Conservation (phyloP, 345 rosid genomes). For the Excoecaria agallocha region DNA sequence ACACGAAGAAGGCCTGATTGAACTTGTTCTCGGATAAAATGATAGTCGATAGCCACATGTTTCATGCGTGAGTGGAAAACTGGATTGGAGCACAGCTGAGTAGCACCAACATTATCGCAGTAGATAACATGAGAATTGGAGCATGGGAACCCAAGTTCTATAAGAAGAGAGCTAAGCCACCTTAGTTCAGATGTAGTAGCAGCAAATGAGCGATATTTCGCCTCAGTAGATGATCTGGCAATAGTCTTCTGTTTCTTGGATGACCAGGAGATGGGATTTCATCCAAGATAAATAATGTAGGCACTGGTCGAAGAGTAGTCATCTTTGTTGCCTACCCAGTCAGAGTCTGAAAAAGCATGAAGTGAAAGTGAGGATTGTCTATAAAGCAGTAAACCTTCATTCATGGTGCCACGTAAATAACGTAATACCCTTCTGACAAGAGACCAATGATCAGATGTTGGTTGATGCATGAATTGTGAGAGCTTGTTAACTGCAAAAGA, state of each 20-base stretch:
- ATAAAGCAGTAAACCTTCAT: neutral
- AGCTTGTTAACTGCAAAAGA: neutral
- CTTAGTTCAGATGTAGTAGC: neutral
- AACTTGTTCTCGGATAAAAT: too few relatives aligned
- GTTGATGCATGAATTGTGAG: too few relatives aligned
- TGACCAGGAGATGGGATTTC: neutral
- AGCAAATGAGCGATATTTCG: neutral
- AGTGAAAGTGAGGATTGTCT: neutral
- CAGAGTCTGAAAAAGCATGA: neutral
- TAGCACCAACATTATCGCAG: neutral
- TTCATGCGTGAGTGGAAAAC: neutral
- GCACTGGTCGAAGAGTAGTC: neutral
- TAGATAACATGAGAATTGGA: too few relatives aligned
- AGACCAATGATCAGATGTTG: too few relatives aligned
- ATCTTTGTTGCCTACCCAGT: neutral
- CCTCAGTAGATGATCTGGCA: neutral
- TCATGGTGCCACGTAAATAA: neutral
- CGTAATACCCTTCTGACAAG: neutral
- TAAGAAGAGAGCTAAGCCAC: neutral
- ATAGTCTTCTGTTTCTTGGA: neutral
- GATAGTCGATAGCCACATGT: too few relatives aligned
- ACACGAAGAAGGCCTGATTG: too few relatives aligned
- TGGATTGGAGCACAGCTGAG: neutral
- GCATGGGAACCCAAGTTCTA: neutral
- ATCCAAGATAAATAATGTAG: neutral